Conservation (phyloP, 768 basidiomycete genomes). For the Vishniacozyma victoriae region DNA sequence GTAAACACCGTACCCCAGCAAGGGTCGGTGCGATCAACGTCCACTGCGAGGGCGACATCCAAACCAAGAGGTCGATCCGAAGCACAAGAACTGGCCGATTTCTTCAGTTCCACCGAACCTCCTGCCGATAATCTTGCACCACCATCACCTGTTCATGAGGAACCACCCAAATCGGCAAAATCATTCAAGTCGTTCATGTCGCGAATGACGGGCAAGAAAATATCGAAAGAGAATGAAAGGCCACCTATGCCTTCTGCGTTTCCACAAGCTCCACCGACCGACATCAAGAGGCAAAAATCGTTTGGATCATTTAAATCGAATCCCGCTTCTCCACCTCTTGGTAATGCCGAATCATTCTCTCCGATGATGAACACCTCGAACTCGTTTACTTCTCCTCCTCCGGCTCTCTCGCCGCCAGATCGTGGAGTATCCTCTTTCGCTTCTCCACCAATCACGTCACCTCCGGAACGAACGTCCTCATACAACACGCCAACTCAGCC, state of each 20-base stretch:
- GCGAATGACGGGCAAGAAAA: conserved; percentile 54
- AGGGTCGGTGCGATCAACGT: neutral
- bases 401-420: too few relatives aligned
- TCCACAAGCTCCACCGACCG: neutral
- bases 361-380: too few relatives aligned
- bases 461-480: too few relatives aligned
- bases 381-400: too few relatives aligned
- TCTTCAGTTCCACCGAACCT: conserved; percentile 32
- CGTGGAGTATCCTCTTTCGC: too few relatives aligned
- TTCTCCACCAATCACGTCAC: too few relatives aligned
- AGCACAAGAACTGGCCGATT: conserved; percentile 40
- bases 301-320: too few relatives aligned
- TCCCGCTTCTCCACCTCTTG: too few relatives aligned
- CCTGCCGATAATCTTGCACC: conserved; percentile 7
- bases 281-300: conserved; percentile 1
- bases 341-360: conserved; percentile 1
- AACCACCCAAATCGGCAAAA: conserved; percentile 12
- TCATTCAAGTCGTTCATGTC: conserved; percentile 77
- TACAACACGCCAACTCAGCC: too few relatives aligned
- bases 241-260: neutral
- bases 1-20: neutral
- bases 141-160: neutral
- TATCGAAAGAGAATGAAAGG: conserved; percentile 3
- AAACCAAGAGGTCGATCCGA: conserved; percentile 2
- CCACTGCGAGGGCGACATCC: neutral